Evolutionary conservation across 768 basidiomycete species (phyloP), one percentile per base, ranked within the genome.

Genomic region (Podaxis sp.): DNA sequence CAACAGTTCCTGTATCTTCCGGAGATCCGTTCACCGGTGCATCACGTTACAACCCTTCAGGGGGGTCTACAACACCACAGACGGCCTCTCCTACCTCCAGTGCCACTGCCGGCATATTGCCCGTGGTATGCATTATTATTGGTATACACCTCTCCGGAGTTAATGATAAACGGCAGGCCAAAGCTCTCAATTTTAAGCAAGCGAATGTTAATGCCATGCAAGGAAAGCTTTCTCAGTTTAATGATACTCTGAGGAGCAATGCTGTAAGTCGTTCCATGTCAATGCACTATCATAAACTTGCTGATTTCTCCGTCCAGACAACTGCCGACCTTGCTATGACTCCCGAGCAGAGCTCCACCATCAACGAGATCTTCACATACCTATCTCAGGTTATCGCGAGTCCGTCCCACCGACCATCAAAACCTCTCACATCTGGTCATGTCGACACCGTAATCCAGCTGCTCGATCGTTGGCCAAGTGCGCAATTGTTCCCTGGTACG

Each of bases 141-240:
- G 17, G n/a, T 8, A 15, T 44, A 22, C 22, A 7, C 26, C 5
- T 39, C 1, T 15, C 49, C 7, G 24, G 36, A 42, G n/a, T 53
- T 46, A 36, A 46, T 61, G 8, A 65, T 33, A 13, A 36, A 42
- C 60, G 19, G 13, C 67, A 93, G 92, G 77, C 81, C 48, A 85
- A 82, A 42, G 79, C 82, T 48, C 82, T 93, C 19, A 79, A 82
- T n/a, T 96, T 98, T 80, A 93, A 91, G 66, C 92, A 94, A 79
- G 92, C 87, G 2, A 85, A 83, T 72, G 82, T 96, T 28, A 69
- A 80, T 22, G 92, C 92, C 17, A 92, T 96, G 87, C 87, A 86
- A 69, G 80, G 81, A 22, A 96, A 96, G 74, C 69, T 94, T 19
- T 80, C 82, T 64, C 88, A 95, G 71, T 87, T 95, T 55, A 83